Evolutionary conservation across 805 yeast genomes (phyloP), one percentile per base, ranked within the genome.

Genomic region (Saturnispora mendoncae): DNA sequence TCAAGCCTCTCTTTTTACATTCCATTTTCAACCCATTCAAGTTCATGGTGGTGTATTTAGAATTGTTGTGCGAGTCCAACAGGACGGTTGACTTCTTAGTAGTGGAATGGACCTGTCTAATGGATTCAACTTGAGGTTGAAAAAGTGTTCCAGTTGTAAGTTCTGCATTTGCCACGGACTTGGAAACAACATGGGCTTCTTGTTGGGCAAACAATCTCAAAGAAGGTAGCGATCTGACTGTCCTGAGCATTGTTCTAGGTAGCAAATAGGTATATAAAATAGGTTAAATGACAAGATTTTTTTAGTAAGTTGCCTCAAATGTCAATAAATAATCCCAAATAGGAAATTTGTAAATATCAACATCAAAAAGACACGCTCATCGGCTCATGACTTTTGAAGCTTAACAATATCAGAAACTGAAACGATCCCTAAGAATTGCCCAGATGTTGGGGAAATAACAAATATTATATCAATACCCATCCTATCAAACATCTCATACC

Each of bases 1-100:
- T 75, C 45, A 80, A 56, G 0, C 84, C 83, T 46, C 80, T 68
- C 43, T 61, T 63, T 43, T 72, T 71, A 54, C 84, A 77, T 54
- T 79, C 84, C 39, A 55, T 56, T 53, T 74, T 77, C 49, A 80
- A 65, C 2, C 74, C 66, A 41, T 72, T 70, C 30, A 78, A 60
- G 33, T 74, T 74, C 73, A 77, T 69, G 23, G 61, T 54, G 2
- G 58, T 46, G 35, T 55, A 63, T 46, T 48, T 61, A 26, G 54
- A 41, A 15, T 46, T 42, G n/a, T 45, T 47, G 25, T 42, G 33
- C 8, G 47, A 37, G 35, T 56, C 64, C 27, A 60, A 43, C 20
- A 62, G 45, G 9, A 54, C 48, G 1, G 63, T 54, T 33, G 61
- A 54, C 25, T 59, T 53, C 39, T 60, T 62, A 1, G 60, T 13